Evolutionary conservation across 495 filamentous ascomycete genomes (phyloP).

Genomic region (Xylaria sp.): DNA sequence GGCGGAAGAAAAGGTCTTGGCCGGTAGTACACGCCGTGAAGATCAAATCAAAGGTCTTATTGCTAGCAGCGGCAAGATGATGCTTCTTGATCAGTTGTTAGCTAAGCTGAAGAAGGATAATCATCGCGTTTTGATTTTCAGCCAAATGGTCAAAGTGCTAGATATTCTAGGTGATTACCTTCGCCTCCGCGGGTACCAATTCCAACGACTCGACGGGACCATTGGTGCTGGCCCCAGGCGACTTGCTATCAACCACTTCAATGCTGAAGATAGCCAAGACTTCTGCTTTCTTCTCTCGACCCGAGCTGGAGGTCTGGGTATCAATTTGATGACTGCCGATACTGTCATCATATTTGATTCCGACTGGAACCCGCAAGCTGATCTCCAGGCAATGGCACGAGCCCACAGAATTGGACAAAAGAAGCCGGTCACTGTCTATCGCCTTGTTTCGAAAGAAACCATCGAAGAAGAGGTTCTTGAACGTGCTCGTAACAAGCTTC

Average conservation of each 20-base stretch:
- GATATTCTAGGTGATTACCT: slow-evolving; percentile 95
- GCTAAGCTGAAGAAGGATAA: slow-evolving; percentile 89
- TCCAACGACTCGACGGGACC: slow-evolving; percentile 93
- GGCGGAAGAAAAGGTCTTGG: slow-evolving; percentile 85
- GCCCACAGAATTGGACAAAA: slow-evolving; percentile 98
- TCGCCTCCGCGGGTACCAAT: slow-evolving; percentile 84
- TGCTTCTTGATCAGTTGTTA: slow-evolving; percentile 92
- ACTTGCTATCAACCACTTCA: slow-evolving; percentile 97
- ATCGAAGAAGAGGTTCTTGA: slow-evolving; percentile 98
- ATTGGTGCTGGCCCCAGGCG: slow-evolving; percentile 84
- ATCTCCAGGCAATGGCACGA: slow-evolving; percentile 97
- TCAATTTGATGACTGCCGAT: slow-evolving; percentile 98
- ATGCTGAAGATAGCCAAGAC: slow-evolving; percentile 89
- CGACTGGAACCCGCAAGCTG: slow-evolving; percentile 98
- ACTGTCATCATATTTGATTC: slow-evolving; percentile 98
- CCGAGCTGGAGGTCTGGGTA: slow-evolving; percentile 92
- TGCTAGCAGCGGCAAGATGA: slow-evolving; percentile 98
- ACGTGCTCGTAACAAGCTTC: slow-evolving; percentile 93
- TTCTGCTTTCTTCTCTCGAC: slow-evolving; percentile 97
- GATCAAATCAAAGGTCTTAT: slow-evolving; percentile 90
- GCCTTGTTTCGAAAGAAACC: slow-evolving; percentile 95
- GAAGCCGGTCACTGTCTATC: slow-evolving; percentile 92
- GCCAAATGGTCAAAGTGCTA: slow-evolving; percentile 99
- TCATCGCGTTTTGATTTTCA: slow-evolving; percentile 97
- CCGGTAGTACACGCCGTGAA: slow-evolving; percentile 76